Evolutionary conservation across 495 filamentous ascomycete genomes (phyloP), one percentile per base, ranked within the genome.

Genomic region (Penicillium cinerascens): DNA sequence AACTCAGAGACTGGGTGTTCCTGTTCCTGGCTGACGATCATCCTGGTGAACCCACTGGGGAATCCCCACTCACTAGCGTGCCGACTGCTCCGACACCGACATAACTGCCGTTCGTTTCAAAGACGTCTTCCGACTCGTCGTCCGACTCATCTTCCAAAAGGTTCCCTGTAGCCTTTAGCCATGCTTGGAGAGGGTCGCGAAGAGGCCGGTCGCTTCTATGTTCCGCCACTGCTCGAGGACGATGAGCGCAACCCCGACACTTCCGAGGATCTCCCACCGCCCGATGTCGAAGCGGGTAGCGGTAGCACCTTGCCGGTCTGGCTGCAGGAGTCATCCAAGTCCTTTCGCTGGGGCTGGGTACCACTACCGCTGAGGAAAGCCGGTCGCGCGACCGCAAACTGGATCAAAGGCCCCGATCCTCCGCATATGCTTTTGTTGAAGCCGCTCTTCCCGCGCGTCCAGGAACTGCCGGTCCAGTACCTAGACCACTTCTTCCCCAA

Each of bases 321-420:
- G 78, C 50, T 80, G 56, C 75, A 70, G 54, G 77, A 81, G 47
- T 79, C 76, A 9, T 79, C 78, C 47, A 75, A 74, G 42, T 75
- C 77, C 1, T 80, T 79, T 53, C 76, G 66, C 51, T 81, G 73
- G 73, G 63, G 64, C 49, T 81, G 78, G 77, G 69, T 81, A 8
- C 78, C 78, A 4, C 46, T 79, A n/a, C 75, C 73, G 2, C 18
- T 80, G 18, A 60, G 78, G 41, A 77, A 79, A 40, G 72, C 66
- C 36, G 76, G 67, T 40, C 68, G 78, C 45, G 70, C 76, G 10
- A 69, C 75, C 15, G 76, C 70, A 38, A 70, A 70, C 39, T 95
- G 89, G 88, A 70, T 85, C n/a, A 77, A 79, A 55, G 90, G 90
- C 0, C 90, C 90, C 0, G 65, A 82, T 51, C 80, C 78, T 18